These are phyloP conservation scores for Phytophthora multivora DNA, from an alignment of 352 stramenopile genomes.

Conservation along the genomic window DNA sequence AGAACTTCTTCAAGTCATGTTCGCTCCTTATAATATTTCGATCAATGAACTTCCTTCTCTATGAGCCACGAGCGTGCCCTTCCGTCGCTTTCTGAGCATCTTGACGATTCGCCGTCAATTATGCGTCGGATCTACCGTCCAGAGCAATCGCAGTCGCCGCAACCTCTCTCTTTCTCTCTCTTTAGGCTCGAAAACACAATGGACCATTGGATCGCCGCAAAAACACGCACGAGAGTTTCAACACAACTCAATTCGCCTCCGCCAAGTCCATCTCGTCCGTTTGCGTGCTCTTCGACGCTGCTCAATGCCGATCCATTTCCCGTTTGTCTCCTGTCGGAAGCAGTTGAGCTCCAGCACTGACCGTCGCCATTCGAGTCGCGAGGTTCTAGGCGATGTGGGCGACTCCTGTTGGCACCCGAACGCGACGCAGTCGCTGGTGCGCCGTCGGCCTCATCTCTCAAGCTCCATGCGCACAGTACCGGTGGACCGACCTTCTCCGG, in stretches of 20 bases:
- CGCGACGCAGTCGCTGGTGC: not conserved
- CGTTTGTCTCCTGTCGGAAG: slow-evolving; percentile 24
- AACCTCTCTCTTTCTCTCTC: not conserved
- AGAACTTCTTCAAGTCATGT: slow-evolving; percentile 3
- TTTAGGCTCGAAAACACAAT: not conserved
- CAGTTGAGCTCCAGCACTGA: not conserved
- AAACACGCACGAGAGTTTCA: slow-evolving; percentile 16
- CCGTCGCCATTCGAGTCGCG: not conserved
- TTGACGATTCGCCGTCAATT: slow-evolving; percentile 1
- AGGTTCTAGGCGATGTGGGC: slow-evolving; percentile 11
- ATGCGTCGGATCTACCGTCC: slow-evolving; percentile 2
- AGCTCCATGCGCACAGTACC: slow-evolving; percentile 30
- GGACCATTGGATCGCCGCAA: slow-evolving; percentile 2
- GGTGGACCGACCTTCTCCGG: slow-evolving; percentile 22
- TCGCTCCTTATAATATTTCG: slow-evolving; percentile 12
- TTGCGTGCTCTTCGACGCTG: not conserved
- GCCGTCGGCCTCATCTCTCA: slow-evolving; percentile 18
- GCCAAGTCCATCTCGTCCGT: slow-evolving; percentile 11
- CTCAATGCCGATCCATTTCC: slow-evolving; percentile 35
- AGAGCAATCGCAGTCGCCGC: slow-evolving; percentile 13
- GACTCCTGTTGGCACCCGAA: slow-evolving; percentile 23
- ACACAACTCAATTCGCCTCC: slow-evolving; percentile 28
- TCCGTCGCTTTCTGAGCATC: slow-evolving; percentile 18
- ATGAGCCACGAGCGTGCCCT: slow-evolving; percentile 17
- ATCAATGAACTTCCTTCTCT: not conserved